These are phyloP conservation scores for Albophoma yamanashiensis DNA, from an alignment of 2,329 filamentous ascomycete genomes.

Conservation along the genomic window DNA sequence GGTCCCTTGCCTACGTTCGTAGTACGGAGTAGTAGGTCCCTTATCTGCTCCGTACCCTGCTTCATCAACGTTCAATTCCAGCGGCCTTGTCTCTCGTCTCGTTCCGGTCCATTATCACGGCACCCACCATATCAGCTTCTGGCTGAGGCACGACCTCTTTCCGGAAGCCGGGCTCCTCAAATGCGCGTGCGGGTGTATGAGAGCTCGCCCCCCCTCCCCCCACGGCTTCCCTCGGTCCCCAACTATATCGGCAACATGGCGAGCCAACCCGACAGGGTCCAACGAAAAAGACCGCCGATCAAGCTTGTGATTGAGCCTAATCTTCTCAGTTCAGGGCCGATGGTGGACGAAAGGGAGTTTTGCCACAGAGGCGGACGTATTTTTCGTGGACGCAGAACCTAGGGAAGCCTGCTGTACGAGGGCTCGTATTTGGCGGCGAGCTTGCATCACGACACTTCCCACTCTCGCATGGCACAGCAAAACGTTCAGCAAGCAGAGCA, in stretches of 20 bases:
- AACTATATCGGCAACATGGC: background rate
- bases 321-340: background rate
- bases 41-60: no score
- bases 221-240: conserved; percentile 1
- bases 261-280: background rate
- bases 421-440: background rate
- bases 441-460: background rate
- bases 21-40: no score
- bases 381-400: no score
- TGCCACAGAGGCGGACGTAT: background rate
- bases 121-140: background rate
- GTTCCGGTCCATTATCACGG: background rate
- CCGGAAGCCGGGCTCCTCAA: background rate
- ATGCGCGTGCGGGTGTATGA: background rate
- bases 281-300: background rate
- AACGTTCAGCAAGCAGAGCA: background rate
- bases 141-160: background rate
- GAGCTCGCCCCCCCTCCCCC: background rate
- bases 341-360: background rate
- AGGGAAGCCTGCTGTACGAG: background rate
- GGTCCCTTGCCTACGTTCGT: no score
- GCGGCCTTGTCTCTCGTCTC: background rate
- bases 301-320: background rate
- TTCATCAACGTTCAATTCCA: no score
- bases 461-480: background rate